Base-by-base conservation (phyloP, 2,329 filamentous ascomycete species). In the Diaporthe vaccinii region DNA sequence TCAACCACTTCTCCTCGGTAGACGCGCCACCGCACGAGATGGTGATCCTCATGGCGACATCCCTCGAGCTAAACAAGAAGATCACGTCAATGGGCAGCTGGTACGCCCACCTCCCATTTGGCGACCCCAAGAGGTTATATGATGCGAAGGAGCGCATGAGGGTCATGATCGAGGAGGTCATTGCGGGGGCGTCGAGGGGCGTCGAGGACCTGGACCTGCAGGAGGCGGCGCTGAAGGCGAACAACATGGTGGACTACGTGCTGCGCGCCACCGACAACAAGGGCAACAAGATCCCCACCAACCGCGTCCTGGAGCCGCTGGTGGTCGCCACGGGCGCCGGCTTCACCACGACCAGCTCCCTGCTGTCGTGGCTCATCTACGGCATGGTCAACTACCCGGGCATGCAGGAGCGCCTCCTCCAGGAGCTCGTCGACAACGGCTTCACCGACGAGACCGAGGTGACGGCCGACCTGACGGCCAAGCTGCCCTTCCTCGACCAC, bases 361-460 rank as follows among this genome's bases (percentile, higher is more conserved):
- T 92, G 4, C 83, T 92, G 2, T 90, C 89, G 0, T 92, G 90
- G 90, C 83, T 89, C 1, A 79, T 91, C 53, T 91, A 91, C 79
- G 84, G 86, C 7, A 81, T 91, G 1, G 86, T 88, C 7, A 83
- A 80, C 3, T 92, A 92, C 78, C 84, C 85, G 0, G 90, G 88
- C 0, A 87, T 88, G 80, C 90, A 92, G 79, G 89, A 89, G 14
- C 83, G 86, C 2, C 84, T 92, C 0, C 82, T 92, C 0, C 90
- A 92, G 78, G 90, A 92, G 76, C 82, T 92, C 14, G 78, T 91
- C 44, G 88, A 90, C 78, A 80, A 87, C 55, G 87, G 79, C 14
- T 85, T 87, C 59, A 80, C 82, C 57, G 84, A 86, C 12, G 79
- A 86, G 20, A 89, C 84, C 0, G 80, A 86, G 55, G 82, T 88